A percentile compares a stretch with the other conserved stretches of the same genome.
phyloP scores from a whole-genome alignment of 805 yeast species.

The Starmera amethionina region DNA sequence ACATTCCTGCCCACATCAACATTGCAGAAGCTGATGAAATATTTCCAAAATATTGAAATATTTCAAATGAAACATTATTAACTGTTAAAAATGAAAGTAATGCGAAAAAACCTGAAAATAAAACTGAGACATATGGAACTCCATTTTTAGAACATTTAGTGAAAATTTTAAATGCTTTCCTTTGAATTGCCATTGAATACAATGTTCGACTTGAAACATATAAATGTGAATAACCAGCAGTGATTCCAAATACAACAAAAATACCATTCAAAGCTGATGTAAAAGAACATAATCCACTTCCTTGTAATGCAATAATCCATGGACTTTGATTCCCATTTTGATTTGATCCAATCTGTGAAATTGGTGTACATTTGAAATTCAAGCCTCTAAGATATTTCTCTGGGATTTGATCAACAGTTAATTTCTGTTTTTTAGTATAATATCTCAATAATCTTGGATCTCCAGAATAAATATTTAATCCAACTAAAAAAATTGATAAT shows the following conservation, averaged over 20 bases:
- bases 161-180: slow-evolving; percentile 51
- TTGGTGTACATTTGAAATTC: slow-evolving; percentile 3
- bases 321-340: slow-evolving; percentile 39
- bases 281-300: slow-evolving; percentile 39
- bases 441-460: slow-evolving; percentile 64
- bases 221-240: slow-evolving; percentile 44
- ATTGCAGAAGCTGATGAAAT: slow-evolving; percentile 68
- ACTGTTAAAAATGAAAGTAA: slow-evolving; percentile 52
- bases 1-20: slow-evolving; percentile 71
- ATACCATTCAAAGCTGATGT: slow-evolving; percentile 39
- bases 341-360: background rate
- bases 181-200: slow-evolving; percentile 42
- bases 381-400: slow-evolving; percentile 4
- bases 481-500: slow-evolving; percentile 56
- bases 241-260: slow-evolving; percentile 42
- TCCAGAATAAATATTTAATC: slow-evolving; percentile 66
- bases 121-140: slow-evolving; percentile 61
- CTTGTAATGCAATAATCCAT: slow-evolving; percentile 47
- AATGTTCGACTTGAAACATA: slow-evolving; percentile 49
- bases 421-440: slow-evolving; percentile 12
- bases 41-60: slow-evolving; percentile 58
- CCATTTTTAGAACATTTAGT: slow-evolving; percentile 52
- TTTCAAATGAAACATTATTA: slow-evolving; percentile 43
- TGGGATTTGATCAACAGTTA: background rate
- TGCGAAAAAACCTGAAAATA: slow-evolving; percentile 54